These are phyloP conservation scores for Ascochyta clinopodiicola DNA, from an alignment of 2,329 filamentous ascomycete species.

Conservation along the genomic window DNA sequence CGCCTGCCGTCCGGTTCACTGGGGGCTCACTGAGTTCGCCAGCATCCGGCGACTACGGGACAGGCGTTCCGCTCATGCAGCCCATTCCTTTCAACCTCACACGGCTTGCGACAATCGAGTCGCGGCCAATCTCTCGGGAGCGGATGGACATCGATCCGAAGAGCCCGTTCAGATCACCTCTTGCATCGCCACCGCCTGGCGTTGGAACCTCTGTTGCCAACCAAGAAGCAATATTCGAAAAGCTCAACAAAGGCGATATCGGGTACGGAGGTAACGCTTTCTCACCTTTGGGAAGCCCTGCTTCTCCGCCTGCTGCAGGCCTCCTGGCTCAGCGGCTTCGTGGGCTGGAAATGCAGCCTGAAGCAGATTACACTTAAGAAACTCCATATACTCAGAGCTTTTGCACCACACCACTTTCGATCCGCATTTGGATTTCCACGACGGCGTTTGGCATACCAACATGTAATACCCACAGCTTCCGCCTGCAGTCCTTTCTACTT, in stretches of 20 bases:
- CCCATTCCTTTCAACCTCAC: slow-evolving; percentile 60
- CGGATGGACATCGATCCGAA: slow-evolving; percentile 40
- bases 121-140: slow-evolving; percentile 41
- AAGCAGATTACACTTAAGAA: slow-evolving; percentile 9
- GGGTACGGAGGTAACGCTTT: slow-evolving; percentile 50
- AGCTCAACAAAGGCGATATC: slow-evolving; percentile 69
- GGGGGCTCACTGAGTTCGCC: slow-evolving; percentile 34
- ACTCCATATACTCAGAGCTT: too few relatives aligned
- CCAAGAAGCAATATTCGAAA: slow-evolving; percentile 61
- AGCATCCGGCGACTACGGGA: slow-evolving; percentile 29
- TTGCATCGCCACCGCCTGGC: slow-evolving; percentile 27
- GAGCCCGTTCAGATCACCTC: slow-evolving; percentile 33
- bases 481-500: not conserved
- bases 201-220: slow-evolving; percentile 22
- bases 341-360: slow-evolving; percentile 61
- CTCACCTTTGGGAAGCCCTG: slow-evolving; percentile 33
- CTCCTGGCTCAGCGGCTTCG: slow-evolving; percentile 73
- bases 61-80: slow-evolving; percentile 50
- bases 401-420: too few relatives aligned
- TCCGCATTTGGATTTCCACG: not conserved
- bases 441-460: not conserved
- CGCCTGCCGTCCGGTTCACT: slow-evolving; percentile 42
- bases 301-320: slow-evolving; percentile 70
- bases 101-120: slow-evolving; percentile 36
- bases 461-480: slow-evolving; percentile 12